Conservation (phyloP, 2,329 filamentous ascomycete species). For the Ilyonectria mors-panacis region DNA sequence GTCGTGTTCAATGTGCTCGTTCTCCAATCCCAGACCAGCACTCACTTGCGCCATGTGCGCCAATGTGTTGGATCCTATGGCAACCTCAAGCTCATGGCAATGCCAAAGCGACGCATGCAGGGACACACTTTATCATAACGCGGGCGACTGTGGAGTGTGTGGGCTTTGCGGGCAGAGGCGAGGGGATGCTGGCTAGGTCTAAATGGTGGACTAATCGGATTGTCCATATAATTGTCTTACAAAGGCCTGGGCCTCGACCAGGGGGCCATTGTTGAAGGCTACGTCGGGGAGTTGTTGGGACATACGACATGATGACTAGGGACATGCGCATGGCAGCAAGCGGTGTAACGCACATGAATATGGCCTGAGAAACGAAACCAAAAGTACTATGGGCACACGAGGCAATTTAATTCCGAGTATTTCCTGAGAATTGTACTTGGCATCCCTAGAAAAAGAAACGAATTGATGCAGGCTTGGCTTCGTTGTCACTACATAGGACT, state of each 20-base stretch:
- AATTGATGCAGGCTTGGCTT: neutral
- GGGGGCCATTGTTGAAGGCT: conserved; percentile 1
- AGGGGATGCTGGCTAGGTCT: conserved; percentile 21
- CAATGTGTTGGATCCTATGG: conserved; percentile 73
- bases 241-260: neutral
- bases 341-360: neutral
- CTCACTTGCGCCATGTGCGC: conserved; percentile 78
- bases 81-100: conserved; percentile 73
- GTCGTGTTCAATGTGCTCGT: conserved; percentile 77
- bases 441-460: neutral
- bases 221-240: neutral
- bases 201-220: conserved; percentile 5
- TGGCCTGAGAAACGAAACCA: neutral
- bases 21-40: conserved; percentile 68
- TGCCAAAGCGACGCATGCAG: conserved; percentile 72
- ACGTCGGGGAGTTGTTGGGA: neutral
- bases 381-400: neutral
- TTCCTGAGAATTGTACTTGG: neutral
- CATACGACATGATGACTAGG: neutral
- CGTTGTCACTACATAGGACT: neutral
- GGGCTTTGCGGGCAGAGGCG: conserved; percentile 74
- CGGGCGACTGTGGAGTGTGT: conserved; percentile 78
- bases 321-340: neutral
- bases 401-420: neutral
- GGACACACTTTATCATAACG: conserved; percentile 74